Evolutionary conservation across 345 rosid species (phyloP), one percentile per base, ranked within the genome.

Genomic region (Citrus sp.): DNA sequence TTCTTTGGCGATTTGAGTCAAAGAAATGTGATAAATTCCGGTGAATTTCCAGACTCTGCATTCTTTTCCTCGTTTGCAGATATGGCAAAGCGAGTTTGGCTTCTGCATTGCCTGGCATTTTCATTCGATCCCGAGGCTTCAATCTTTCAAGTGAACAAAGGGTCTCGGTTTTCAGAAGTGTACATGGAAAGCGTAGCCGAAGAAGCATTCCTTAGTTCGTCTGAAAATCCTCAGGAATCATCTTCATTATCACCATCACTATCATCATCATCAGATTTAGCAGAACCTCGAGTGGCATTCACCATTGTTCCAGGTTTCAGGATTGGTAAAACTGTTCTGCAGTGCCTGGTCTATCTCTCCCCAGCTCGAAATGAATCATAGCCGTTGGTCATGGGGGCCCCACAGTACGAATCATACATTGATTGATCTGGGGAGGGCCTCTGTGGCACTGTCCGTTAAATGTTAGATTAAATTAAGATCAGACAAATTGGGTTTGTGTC

Each of bases 21-120:
- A 3, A 83, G 99, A 72, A 86, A 83, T 83, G 86, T 82, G 4
- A 76, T 91, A 40, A 77, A 78, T 7, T 84, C 90, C 0, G 85
- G 91, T 14, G 83, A 78, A 60, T 94, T 94, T 16, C 97, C 98
- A 0, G 93, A 87, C 67, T 85, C 89, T 2, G 67, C 35, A 0
- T 92, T 94, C 75, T 89, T 89, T 27, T 49, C 74, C 10, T 51
- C 79, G 24, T 96, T 91, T 69, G 83, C 88, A 0, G 98, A 94
- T 75, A 88, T 90, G 93, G 97, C 99, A n/a, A 94, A 83, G 85
- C 78, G 92, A 74, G 89, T 91, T 8, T 96, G 98, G 99, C 91
- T 94, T 12, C 83, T 94, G 25, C 97, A 96, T 78, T 94, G 97
- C 84, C 79, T 96, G 27, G 98, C 97, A 13, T 90, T 88, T 84